Conservation (phyloP, 2,329 filamentous ascomycete species). For the Monilinia laxa region DNA sequence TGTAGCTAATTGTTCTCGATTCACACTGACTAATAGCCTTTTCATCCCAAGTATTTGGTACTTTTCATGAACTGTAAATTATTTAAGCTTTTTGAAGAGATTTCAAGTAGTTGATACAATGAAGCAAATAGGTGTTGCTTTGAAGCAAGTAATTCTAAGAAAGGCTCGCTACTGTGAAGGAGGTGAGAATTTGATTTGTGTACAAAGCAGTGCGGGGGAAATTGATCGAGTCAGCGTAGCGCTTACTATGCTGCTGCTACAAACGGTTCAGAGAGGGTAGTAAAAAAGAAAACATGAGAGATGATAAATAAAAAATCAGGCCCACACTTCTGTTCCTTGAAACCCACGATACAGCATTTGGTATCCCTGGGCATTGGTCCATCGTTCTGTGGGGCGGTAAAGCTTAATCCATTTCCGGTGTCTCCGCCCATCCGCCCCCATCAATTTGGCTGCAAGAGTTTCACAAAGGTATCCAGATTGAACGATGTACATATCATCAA, state of each 20-base stretch:
- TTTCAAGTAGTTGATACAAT: not conserved
- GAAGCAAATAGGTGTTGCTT: not conserved
- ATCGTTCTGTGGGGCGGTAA: conserved; percentile 8
- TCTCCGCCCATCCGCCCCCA: not conserved
- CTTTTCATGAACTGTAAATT: not conserved
- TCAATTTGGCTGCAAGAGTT: not conserved
- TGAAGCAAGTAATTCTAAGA: not conserved
- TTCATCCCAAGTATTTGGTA: not conserved
- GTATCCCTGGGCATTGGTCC: not conserved
- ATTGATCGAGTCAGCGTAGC: not conserved
- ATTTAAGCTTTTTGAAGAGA: not conserved
- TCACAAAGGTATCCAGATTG: conserved; percentile 1
- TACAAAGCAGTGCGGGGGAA: not conserved
- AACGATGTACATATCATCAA: conserved; percentile 12
- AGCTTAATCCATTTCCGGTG: not conserved
- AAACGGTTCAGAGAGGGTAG: not conserved
- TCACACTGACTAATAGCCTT: not conserved
- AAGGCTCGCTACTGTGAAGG: conserved; percentile 7
- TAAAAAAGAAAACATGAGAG: not conserved
- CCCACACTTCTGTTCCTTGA: conserved; percentile 1
- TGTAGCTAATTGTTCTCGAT: not conserved
- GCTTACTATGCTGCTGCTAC: not conserved
- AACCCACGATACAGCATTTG: not conserved
- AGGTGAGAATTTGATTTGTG: not conserved
- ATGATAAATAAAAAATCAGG: not conserved